These are phyloP conservation scores for Boletus rufocinnamomeus DNA, from an alignment of 768 basidiomycete genomes.

Conservation along the genomic window DNA sequence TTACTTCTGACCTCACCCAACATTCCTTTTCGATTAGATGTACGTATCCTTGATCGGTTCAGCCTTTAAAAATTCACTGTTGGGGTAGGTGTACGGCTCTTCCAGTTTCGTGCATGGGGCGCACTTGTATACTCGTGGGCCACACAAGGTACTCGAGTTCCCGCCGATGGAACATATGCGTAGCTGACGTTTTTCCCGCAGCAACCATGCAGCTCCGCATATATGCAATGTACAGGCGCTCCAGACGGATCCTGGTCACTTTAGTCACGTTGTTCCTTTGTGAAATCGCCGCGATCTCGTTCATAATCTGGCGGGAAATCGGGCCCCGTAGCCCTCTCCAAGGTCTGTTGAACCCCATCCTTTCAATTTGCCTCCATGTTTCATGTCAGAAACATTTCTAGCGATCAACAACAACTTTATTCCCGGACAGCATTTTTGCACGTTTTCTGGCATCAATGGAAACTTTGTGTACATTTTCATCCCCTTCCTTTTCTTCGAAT, in stretches of 20 bases:
- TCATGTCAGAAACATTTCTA: conserved; percentile 9
- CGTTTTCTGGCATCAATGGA: conserved; percentile 24
- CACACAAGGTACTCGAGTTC: conserved; percentile 30
- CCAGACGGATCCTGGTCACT: conserved; percentile 21
- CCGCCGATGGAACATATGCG: neutral
- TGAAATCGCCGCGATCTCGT: conserved; percentile 27
- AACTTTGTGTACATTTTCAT: conserved; percentile 32
- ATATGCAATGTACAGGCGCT: conserved; percentile 35
- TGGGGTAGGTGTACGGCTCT: conserved; percentile 27
- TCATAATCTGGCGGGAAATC: conserved; percentile 30
- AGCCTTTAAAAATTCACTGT: neutral
- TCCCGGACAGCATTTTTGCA: conserved; percentile 19
- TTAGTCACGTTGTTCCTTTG: conserved; percentile 23
- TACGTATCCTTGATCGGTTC: conserved; percentile 7
- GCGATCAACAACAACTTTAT: conserved; percentile 3
- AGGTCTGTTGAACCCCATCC: conserved; percentile 16
- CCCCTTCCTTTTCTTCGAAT: conserved; percentile 35
- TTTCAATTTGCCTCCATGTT: neutral
- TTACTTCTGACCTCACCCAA: neutral
- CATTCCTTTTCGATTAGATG: conserved; percentile 18
- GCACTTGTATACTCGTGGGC: conserved; percentile 34
- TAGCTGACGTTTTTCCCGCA: conserved; percentile 15
- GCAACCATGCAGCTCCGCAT: conserved; percentile 37
- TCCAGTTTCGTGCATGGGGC: conserved; percentile 36
- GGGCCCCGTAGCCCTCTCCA: conserved; percentile 26